phyloP scores from a whole-genome alignment of 2,329 filamentous ascomycete species.

The Diplodia sapinea region DNA sequence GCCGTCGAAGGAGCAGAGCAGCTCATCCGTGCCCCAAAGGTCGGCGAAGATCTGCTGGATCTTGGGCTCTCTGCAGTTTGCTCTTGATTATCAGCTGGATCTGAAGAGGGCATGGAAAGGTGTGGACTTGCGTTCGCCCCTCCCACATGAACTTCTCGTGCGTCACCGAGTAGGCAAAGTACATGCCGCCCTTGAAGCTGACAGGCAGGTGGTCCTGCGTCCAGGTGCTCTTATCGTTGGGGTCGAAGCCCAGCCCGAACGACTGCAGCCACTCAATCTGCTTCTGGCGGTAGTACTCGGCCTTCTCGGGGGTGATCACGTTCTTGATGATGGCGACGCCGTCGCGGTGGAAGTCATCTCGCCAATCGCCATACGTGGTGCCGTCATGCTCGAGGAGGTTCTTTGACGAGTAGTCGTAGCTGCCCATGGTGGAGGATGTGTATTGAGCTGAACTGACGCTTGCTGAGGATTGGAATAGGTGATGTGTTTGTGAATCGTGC shows the following conservation, averaged over 20 bases:
- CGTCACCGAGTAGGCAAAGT: no score
- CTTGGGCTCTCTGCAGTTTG: no score
- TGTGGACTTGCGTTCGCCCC: no score
- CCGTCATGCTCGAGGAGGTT: conserved; percentile 33
- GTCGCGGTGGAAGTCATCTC: conserved; percentile 41
- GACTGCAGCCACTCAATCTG: no score
- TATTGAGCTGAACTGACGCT: neutral
- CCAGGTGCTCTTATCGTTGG: conserved; percentile 45
- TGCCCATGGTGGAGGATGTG: conserved; percentile 1
- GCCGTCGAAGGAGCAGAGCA: no score
- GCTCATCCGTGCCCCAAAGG: conserved; percentile 48
- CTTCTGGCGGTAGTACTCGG: conserved; percentile 37
- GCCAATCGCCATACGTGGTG: conserved; percentile 39
- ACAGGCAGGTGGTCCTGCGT: conserved; percentile 52
- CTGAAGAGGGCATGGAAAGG: no score
- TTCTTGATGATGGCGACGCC: conserved; percentile 42
- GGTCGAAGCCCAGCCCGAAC: no score
- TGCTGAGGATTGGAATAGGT: neutral
- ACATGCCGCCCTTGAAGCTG: conserved; percentile 37
- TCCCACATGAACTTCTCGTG: no score
- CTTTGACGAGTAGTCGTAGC: conserved; percentile 15
- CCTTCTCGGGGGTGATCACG: conserved; percentile 37
- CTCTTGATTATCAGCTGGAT: no score
- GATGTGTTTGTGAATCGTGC: neutral
- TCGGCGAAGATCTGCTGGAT: conserved; percentile 49